Conservation (phyloP, 225 moss, liverwort and hornwort genomes). For the Sphagnum tenellum region DNA sequence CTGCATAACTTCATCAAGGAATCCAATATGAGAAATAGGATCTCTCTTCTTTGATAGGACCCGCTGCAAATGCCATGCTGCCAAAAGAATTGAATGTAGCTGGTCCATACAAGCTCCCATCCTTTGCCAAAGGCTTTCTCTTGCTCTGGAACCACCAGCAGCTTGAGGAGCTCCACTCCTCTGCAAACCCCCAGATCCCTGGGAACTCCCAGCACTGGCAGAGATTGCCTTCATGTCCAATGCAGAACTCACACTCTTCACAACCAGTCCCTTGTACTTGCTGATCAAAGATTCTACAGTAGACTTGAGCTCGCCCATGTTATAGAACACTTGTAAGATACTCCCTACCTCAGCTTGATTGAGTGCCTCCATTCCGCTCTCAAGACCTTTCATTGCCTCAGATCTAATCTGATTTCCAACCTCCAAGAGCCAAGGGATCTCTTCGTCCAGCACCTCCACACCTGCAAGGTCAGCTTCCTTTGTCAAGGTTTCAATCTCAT, state of each 20-base stretch:
- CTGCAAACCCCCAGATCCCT: constrained; percentile 73
- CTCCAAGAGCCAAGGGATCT: constrained; percentile 78
- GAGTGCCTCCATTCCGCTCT: constrained; percentile 89
- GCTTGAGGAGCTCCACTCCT: constrained; percentile 71
- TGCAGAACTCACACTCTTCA: constrained; percentile 76
- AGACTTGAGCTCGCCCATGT: constrained; percentile 92
- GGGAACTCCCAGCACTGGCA: constrained; percentile 62
- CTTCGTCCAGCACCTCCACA: constrained; percentile 77
- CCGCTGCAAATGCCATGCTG: constrained; percentile 96
- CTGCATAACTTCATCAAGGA: constrained; percentile 83
- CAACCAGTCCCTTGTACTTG: constrained; percentile 74
- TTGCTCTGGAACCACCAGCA: constrained; percentile 64
- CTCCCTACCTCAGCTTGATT: constrained; percentile 97
- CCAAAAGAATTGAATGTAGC: constrained; percentile 69
- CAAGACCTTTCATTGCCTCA: constrained; percentile 85
- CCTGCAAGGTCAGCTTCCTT: constrained; percentile 73
- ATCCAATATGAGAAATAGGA: constrained; percentile 80
- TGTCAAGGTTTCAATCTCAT: constrained; percentile 76
- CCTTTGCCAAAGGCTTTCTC: constrained; percentile 91
- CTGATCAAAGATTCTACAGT: constrained; percentile 73
- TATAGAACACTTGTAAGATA: constrained; percentile 92
- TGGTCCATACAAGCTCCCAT: constrained; percentile 77
- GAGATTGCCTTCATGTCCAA: constrained; percentile 98
- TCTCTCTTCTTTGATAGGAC: constrained; percentile 97
- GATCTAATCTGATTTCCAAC: constrained; percentile 69